phyloP scores from a whole-genome alignment of 192 early-diverging fungal genomes.

The Backusella morwellensis region DNA sequence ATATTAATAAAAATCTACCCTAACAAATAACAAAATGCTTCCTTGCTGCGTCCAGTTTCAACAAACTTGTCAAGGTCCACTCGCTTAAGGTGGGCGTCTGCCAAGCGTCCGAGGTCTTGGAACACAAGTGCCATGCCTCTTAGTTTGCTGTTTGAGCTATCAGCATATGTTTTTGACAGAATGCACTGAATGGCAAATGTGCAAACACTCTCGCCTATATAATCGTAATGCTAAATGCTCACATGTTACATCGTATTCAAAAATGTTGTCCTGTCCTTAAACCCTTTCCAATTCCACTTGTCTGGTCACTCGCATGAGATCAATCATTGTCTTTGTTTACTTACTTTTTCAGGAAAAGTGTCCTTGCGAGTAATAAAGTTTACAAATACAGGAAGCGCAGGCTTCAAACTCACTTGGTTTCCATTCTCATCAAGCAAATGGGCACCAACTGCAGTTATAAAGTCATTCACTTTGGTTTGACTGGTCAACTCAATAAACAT shows the following conservation, averaged over 20 bases:
- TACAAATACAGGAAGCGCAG: background rate
- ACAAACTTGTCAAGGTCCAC: background rate
- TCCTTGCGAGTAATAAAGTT: background rate
- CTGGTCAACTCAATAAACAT: background rate
- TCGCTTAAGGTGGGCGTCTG: background rate
- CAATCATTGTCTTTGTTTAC: background rate
- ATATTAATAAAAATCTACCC: background rate
- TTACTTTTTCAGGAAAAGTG: background rate
- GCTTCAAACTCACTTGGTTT: background rate
- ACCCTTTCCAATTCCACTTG: background rate
- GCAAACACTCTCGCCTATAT: background rate
- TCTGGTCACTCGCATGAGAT: background rate
- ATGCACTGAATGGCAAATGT: background rate
- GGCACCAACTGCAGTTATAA: background rate
- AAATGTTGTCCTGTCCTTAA: background rate
- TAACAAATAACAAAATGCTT: background rate
- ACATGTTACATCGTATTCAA: background rate
- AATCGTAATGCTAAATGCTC: background rate
- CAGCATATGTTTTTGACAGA: background rate
- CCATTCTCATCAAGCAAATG: background rate
- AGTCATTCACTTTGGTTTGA: background rate
- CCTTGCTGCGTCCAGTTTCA: no score
- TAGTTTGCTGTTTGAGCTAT: background rate
- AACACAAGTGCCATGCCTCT: background rate
- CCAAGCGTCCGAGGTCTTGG: background rate